Evolutionary conservation across 1,284 basidiomycete species (phyloP).

Genomic region (Rhodotorula sp.): DNA sequence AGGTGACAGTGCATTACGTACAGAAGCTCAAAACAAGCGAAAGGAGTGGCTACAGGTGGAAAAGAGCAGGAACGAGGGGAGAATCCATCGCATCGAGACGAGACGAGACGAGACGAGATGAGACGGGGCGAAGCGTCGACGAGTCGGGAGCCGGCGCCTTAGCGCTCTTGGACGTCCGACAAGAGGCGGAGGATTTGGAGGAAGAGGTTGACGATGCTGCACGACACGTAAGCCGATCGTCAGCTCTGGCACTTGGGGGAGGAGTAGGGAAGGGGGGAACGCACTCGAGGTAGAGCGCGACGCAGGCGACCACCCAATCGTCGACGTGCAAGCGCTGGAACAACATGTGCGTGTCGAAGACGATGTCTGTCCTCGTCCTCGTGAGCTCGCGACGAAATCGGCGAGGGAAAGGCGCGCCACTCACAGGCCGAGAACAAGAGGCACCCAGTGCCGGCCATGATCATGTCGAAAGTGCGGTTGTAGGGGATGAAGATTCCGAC

Average conservation of each 20-base stretch:
- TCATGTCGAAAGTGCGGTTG: slow-evolving; percentile 67
- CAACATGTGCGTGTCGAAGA: slow-evolving; percentile 80
- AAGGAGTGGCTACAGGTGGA: background rate
- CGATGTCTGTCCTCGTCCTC: slow-evolving; percentile 42
- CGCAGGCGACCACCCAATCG: slow-evolving; percentile 79
- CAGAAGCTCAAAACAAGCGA: too few relatives aligned
- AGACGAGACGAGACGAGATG: background rate
- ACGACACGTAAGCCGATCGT: background rate
- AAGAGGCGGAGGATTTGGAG: slow-evolving; percentile 72
- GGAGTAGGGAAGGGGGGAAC: background rate
- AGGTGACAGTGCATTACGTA: too few relatives aligned
- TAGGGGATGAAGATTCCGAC: slow-evolving; percentile 79
- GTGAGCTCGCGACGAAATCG: too few relatives aligned
- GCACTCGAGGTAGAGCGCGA: slow-evolving; percentile 84
- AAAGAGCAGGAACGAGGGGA: background rate
- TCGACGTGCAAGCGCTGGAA: slow-evolving; percentile 61
- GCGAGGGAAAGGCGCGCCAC: slow-evolving; percentile 53
- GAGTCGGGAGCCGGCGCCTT: background rate
- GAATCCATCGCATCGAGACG: background rate
- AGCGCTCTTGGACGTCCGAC: slow-evolving; percentile 40
- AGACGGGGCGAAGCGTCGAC: background rate
- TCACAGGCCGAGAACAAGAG: slow-evolving; percentile 69
- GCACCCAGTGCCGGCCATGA: slow-evolving; percentile 73
- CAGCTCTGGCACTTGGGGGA: background rate
- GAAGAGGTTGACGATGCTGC: slow-evolving; percentile 64